Conservation (phyloP, 805 yeast species). For the Kuraishia hungarica region DNA sequence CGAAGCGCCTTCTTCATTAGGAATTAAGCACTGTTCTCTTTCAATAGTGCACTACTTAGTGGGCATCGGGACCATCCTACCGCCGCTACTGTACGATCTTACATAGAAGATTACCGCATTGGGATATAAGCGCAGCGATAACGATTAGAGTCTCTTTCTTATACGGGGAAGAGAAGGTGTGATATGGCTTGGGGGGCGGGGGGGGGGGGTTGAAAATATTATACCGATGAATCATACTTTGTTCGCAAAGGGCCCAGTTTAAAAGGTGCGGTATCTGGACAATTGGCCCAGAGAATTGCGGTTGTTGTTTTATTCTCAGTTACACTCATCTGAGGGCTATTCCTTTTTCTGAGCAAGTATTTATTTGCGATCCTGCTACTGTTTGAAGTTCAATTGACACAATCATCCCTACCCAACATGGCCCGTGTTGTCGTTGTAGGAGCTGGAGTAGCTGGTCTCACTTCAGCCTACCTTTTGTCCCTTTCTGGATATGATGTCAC, state of each 20-base stretch:
- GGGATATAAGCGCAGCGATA: background rate
- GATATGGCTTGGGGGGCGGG: too few species aligned
- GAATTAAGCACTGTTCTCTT: background rate
- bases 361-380: too few species aligned
- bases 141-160: background rate
- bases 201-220: too few species aligned
- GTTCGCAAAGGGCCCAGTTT: background rate
- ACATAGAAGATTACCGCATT: background rate
- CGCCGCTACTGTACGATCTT: background rate
- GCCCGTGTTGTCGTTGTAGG: conserved; percentile 19
- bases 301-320: too few species aligned
- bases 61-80: background rate
- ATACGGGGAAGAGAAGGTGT: background rate
- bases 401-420: background rate
- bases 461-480: conserved; percentile 35
- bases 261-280: background rate
- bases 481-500: conserved; percentile 31
- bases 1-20: background rate
- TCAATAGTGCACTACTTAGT: background rate
- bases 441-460: conserved; percentile 49
- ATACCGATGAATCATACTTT: background rate
- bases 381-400: background rate
- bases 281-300: too few species aligned
- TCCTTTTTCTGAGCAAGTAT: too few species aligned
- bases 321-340: too few species aligned